phyloP scores from a whole-genome alignment of 208 protist genomes.

The Crithidia expoeki region DNA sequence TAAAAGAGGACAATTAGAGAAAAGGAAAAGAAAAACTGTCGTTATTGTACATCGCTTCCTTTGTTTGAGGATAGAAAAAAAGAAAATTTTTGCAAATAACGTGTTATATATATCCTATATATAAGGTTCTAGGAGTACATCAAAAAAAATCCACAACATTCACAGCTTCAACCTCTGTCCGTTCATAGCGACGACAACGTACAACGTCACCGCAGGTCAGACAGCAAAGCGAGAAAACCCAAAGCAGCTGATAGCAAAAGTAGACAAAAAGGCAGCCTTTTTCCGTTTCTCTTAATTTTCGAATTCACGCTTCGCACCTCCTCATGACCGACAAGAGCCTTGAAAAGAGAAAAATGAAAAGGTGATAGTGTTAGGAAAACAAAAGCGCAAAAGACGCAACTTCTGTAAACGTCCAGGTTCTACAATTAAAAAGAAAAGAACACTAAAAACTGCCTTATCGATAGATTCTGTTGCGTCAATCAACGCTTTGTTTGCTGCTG shows the following conservation, averaged over 20 bases:
- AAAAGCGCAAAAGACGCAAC: too few relatives aligned
- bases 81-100: neutral
- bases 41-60: slow-evolving; percentile 18
- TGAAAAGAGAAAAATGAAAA: too few relatives aligned
- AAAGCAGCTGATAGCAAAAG: neutral
- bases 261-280: too few relatives aligned
- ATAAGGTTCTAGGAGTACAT: neutral
- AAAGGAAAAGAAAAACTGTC: neutral
- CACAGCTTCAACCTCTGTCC: neutral
- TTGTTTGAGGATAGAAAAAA: slow-evolving; percentile 2
- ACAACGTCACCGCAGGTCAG: neutral
- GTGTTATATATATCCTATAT: slow-evolving; percentile 1
- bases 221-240: neutral
- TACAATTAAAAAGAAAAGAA: neutral
- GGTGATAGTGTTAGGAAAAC: too few relatives aligned
- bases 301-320: too few relatives aligned
- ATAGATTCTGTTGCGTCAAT: too few relatives aligned
- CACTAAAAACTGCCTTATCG: neutral
- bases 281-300: too few relatives aligned
- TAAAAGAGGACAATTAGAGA: neutral
- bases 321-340: too few relatives aligned
- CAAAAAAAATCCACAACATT: neutral
- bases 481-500: too few relatives aligned
- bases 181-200: neutral
- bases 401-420: too few relatives aligned